Conservation (phyloP, 345 rosid genomes). For the Turnera subulata region DNA sequence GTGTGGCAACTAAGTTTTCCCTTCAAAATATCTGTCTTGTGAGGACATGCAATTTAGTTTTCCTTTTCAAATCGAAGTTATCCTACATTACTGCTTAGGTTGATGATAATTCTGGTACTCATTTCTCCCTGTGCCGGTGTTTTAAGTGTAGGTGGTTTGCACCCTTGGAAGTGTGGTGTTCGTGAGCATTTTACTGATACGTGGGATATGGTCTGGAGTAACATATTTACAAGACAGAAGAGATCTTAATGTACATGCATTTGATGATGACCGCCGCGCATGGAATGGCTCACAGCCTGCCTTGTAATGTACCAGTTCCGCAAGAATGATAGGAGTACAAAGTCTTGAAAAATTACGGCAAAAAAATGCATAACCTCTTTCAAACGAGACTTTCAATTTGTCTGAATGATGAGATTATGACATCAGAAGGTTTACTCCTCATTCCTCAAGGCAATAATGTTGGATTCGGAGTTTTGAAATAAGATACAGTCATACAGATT, state of each 20-base stretch:
- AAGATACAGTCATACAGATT: too few species aligned
- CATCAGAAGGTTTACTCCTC: neutral
- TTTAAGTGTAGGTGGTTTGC: slow-evolving; percentile 50
- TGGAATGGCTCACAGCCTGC: slow-evolving; percentile 55
- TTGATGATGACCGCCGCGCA: slow-evolving; percentile 28
- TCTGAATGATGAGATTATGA: neutral
- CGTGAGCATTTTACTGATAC: slow-evolving; percentile 59
- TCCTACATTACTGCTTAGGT: too few species aligned
- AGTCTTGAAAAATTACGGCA: too few species aligned
- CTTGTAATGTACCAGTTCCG: slow-evolving; percentile 17
- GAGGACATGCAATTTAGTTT: too few species aligned
- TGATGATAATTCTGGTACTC: neutral
- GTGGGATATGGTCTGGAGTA: slow-evolving; percentile 51
- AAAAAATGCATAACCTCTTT: too few species aligned
- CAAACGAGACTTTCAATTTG: too few species aligned
- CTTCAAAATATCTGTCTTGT: neutral
- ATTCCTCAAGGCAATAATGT: too few species aligned
- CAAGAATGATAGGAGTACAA: neutral
- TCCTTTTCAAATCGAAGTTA: too few species aligned
- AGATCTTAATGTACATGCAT: slow-evolving; percentile 19
- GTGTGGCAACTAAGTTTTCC: too few species aligned
- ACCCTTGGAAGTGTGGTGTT: slow-evolving; percentile 64
- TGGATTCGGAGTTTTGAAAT: too few species aligned
- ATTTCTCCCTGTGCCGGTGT: neutral
- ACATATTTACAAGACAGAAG: slow-evolving; percentile 51